These are phyloP conservation scores for Pichia pseudocactophila DNA, from an alignment of 805 yeast genomes.

Conservation along the genomic window DNA sequence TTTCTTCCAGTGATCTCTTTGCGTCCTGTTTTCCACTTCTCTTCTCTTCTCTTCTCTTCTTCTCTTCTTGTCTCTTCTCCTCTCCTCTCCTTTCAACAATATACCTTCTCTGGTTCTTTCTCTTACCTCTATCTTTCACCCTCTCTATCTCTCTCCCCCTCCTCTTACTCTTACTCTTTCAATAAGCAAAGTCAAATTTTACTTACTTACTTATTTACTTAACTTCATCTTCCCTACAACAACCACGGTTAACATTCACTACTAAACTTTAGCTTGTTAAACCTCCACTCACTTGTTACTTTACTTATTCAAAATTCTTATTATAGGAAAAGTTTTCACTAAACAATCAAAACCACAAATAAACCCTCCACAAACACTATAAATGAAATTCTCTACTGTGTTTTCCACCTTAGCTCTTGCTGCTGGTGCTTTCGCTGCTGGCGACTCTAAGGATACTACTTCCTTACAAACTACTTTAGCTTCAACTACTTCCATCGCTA, in stretches of 20 bases:
- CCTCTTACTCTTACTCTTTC: not conserved
- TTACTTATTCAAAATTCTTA: too few species aligned
- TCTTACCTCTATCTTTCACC: too few species aligned
- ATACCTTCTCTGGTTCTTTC: not conserved
- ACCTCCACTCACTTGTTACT: too few species aligned
- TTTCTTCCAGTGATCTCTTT: too few species aligned
- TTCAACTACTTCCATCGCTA: constrained; percentile 37
- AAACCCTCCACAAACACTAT: not conserved
- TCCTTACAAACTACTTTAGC: constrained; percentile 45
- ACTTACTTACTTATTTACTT: not conserved
- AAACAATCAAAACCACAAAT: not conserved
- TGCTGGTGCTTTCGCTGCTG: constrained; percentile 23
- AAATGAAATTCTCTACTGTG: constrained; percentile 47
- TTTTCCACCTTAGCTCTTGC: constrained; percentile 39
- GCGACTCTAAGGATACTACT: constrained; percentile 32
- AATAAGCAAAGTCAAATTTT: too few species aligned
- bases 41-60: too few species aligned
- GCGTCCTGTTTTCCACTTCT: not conserved
- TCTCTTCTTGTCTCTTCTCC: not conserved
- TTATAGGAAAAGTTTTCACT: not conserved
- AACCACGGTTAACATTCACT: not conserved
- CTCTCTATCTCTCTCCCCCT: too few species aligned
- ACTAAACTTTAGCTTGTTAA: too few species aligned
- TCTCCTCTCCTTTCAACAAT: not conserved
- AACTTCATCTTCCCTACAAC: not conserved